Evolutionary conservation across 2,329 filamentous ascomycete species (phyloP).

Genomic region (Phialophora verrucosa): DNA sequence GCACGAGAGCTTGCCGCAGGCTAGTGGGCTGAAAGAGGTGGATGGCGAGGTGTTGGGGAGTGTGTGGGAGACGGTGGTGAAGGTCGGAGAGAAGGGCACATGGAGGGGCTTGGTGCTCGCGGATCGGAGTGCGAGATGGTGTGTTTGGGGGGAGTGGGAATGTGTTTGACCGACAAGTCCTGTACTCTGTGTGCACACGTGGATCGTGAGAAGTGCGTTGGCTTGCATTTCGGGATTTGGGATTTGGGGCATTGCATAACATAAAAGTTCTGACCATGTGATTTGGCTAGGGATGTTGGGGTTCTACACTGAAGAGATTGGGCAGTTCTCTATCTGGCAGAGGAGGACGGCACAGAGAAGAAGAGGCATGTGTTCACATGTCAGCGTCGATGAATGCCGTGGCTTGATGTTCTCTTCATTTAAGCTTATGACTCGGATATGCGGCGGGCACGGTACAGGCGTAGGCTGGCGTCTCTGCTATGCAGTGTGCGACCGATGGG

Average conservation of each 20-base stretch:
- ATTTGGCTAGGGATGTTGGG: background rate
- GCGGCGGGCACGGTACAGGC: background rate
- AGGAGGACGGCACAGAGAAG: background rate
- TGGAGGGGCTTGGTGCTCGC: slow-evolving; percentile 69
- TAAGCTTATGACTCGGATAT: background rate
- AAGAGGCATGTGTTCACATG: background rate
- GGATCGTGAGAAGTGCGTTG: background rate
- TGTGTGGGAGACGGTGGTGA: slow-evolving; percentile 70
- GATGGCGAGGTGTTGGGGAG: slow-evolving; percentile 57
- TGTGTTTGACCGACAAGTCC: slow-evolving; percentile 52
- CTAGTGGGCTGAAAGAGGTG: slow-evolving; percentile 40
- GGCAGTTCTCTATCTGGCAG: background rate
- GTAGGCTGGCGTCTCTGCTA: background rate
- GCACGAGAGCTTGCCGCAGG: slow-evolving; percentile 53
- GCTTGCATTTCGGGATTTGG: background rate
- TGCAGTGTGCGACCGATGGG: background rate
- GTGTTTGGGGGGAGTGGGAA: slow-evolving; percentile 72
- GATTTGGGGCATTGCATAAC: background rate
- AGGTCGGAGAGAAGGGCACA: slow-evolving; percentile 67
- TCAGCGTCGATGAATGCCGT: background rate
- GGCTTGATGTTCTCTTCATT: background rate
- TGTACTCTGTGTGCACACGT: background rate
- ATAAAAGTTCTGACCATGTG: slow-evolving; percentile 1
- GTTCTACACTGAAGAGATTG: background rate
- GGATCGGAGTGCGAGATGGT: slow-evolving; percentile 70